Percentiles rank a stretch among this genome's conserved stretches.
These are phyloP conservation scores for Hyaloscypha finlandica DNA, from an alignment of 495 filamentous ascomycete genomes.

Conservation along the genomic window DNA sequence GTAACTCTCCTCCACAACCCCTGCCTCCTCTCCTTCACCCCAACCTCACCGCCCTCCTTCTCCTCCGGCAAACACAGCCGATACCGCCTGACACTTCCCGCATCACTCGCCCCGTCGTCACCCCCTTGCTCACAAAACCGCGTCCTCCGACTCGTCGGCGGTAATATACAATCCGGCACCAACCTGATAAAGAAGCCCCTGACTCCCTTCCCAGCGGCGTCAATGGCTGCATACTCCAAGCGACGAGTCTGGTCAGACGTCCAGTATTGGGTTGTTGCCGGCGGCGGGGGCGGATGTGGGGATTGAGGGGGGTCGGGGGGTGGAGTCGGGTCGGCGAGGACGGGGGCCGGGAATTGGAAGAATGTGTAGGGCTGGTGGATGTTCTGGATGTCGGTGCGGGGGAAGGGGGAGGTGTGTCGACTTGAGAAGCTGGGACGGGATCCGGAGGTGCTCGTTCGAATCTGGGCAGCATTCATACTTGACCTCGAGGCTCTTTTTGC, in stretches of 20 bases:
- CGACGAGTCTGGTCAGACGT: conserved; percentile 54
- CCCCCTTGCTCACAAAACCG: conserved; percentile 44
- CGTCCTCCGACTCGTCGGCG: conserved; percentile 43
- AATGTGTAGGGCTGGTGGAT: conserved; percentile 23
- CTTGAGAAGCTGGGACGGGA: conserved; percentile 13
- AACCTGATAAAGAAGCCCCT: conserved; percentile 55
- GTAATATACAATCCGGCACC: conserved; percentile 56
- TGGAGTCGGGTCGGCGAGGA: conserved; percentile 5
- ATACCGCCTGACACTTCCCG: conserved; percentile 56
- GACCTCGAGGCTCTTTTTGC: conserved; percentile 18
- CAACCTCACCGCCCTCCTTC: conserved; percentile 21
- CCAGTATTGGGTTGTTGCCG: conserved; percentile 59
- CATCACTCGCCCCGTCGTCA: conserved; percentile 45
- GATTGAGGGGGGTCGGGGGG: neutral
- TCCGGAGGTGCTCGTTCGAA: neutral
- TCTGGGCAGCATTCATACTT: neutral
- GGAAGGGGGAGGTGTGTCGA: conserved; percentile 22
- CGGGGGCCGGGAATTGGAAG: conserved; percentile 31
- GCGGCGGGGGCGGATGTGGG: conserved; percentile 36
- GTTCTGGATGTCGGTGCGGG: neutral
- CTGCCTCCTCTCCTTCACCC: conserved; percentile 25
- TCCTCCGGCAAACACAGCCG: conserved; percentile 49
- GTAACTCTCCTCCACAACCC: neutral
- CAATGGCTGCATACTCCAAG: conserved; percentile 59
- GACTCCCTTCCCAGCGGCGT: conserved; percentile 52